Base-by-base conservation (phyloP, 2,329 filamentous ascomycete genomes). In the Leptoxyphium fumago region DNA sequence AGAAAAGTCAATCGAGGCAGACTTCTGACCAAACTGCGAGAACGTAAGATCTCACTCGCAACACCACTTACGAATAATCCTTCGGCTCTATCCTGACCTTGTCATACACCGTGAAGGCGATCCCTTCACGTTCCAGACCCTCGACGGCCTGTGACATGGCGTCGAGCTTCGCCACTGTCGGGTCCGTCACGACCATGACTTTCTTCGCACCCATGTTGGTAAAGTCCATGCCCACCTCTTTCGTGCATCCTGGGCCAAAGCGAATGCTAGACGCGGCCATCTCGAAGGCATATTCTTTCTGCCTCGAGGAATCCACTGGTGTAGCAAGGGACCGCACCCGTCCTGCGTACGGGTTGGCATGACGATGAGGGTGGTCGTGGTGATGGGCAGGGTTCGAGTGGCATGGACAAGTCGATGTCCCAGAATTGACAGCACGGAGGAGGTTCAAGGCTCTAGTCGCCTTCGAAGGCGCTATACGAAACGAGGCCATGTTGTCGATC, bases 261-360 rank as follows among this genome's bases (percentile, higher is more conserved):
- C 91, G 79, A 57, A 98, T 95, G 26, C 82, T 85, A 1, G 85
- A 94, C 1, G 91, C 87, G 0, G 91, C 91, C 89, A 98, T 94
- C 64, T 98, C 91, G 60, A 98, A 98, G 11, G 91, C 91, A 67
- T 98, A 98, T 63, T 98, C 91, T 62, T 93, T 94, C 57, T 87
- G 76, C 50, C 78, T 75, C 2, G 75, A 73, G 8, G 73, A 66
- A 55, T 86, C 80, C 26, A 82, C 67, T 0, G 88, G 85, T 0
- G 85, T 89, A n/a, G 85, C 87, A 47, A 88, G 66, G 47, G 46
- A 50, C 9, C 58, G 74, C 69, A 36, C 75, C 66, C 36, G 72
- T 17, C 58, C 58, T 13, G 71, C 34, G 72, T 73, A 65, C 75
- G 73, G 52, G 71, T 70, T 59, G 17, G 48, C 40, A 49, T 72